Base-by-base conservation (phyloP, 1,284 basidiomycete species). In the Trichosporon asahii region DNA sequence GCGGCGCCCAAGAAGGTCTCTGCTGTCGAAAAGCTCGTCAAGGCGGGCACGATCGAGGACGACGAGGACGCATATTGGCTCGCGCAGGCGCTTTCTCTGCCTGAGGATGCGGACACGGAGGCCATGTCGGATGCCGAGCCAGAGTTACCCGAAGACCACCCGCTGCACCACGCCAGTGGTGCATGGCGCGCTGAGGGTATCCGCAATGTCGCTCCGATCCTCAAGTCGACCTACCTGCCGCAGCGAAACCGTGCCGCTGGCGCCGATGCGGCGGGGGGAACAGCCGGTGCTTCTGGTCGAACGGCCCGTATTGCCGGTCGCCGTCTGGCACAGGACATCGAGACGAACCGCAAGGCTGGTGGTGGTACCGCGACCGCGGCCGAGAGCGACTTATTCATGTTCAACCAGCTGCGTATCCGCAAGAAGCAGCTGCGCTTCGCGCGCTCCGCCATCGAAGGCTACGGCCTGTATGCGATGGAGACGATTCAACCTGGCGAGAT, bases 341-440 rank as follows among this genome's bases (percentile, higher is more conserved):
- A 98, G 80, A 92, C 96, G 84, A 92, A 96, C 85, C 94, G 95
- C 77, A 87, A 86, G 77, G 68, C 35, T 4, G 33, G 46, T 5
- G 66, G 60, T 12, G 64, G 49, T 11, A 49, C 68, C 0, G 66
- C 65, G 0, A 61, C 70, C 1, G 66, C 70, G 2, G 78, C 78
- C 0, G 75, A 84, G 31, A 85, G 85, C 7, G 87, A 88, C 76
- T 79, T 88, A 27, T 85, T 98, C 87, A 96, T 98, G 85, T 98
- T 98, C 87, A 99, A 99, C 83, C 97, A 99, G 85, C 88, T 99
- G 46, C 92, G 97, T 81, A 95, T 94, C 49, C 87, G 97, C 72
- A 99, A 99, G 88, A 99, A 99, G 85, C 94, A 98, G 79, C 88
- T 99, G 67, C 90, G 93, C 44, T 99, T 99, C 79, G 92, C 95